Evolutionary conservation across 1,139 yeast species (phyloP).

Genomic region (Kodamaea sp.): DNA sequence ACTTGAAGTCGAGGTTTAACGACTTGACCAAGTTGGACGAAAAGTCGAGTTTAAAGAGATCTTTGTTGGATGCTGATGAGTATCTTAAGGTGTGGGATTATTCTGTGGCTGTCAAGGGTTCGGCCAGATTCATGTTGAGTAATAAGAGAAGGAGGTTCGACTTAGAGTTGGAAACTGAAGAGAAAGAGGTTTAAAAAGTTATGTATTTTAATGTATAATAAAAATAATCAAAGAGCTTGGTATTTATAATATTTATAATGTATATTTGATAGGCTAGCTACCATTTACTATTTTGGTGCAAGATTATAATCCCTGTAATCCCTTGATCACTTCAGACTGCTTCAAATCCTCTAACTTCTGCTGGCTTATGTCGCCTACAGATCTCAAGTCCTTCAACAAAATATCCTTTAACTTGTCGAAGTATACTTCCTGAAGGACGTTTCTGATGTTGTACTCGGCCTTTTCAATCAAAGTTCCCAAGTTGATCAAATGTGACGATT

Average conservation of each 20-base stretch:
- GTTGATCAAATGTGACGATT: conserved; percentile 75
- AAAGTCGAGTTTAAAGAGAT: conserved; percentile 39
- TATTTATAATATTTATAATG: too few relatives aligned
- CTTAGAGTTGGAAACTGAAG: not conserved
- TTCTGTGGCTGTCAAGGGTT: conserved; percentile 45
- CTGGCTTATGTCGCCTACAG: conserved; percentile 44
- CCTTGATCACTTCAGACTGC: conserved; percentile 54
- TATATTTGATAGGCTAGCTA: too few relatives aligned
- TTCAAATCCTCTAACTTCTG: conserved; percentile 41
- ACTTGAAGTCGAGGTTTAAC: conserved; percentile 45
- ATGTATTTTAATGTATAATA: not conserved
- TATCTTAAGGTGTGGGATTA: conserved; percentile 54
- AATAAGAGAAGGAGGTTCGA: conserved; percentile 47
- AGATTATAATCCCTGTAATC: conserved; percentile 36
- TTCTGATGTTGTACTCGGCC: conserved; percentile 83
- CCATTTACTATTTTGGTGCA: not conserved
- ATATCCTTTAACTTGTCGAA: conserved; percentile 94
- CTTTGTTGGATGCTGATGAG: conserved; percentile 43
- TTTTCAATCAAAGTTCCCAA: conserved; percentile 87
- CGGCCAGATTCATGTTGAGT: conserved; percentile 57
- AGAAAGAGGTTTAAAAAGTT: not conserved
- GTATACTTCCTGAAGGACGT: conserved; percentile 87
- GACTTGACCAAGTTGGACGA: conserved; percentile 42
- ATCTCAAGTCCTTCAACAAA: conserved; percentile 64
- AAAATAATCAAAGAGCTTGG: too few relatives aligned